Conservation (phyloP, 106 monocot species). For the Narthecium ossifragum region DNA sequence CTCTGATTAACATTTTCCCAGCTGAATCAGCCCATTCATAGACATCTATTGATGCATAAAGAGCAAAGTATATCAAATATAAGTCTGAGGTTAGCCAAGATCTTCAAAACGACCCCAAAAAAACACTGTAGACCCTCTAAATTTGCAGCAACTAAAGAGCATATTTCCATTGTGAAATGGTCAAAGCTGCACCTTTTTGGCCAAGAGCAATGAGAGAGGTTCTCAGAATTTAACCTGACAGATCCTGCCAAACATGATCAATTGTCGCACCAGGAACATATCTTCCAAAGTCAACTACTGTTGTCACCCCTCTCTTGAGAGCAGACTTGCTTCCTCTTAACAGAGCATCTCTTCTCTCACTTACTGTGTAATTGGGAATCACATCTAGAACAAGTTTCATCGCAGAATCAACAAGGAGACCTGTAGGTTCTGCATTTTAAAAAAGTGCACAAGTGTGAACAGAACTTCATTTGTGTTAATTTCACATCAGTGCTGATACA, state of each 20-base stretch:
- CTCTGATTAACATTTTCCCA: conserved; percentile 84
- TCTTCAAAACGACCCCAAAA: no score
- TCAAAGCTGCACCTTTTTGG: not conserved
- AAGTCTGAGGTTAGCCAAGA: no score
- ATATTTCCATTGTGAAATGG: no score
- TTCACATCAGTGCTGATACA: no score
- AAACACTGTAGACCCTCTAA: no score
- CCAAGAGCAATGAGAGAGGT: not conserved
- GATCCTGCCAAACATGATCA: conserved; percentile 74
- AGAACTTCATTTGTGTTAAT: no score
- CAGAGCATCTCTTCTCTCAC: conserved; percentile 72
- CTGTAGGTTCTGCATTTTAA: conserved; percentile 65
- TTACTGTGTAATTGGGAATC: conserved; percentile 61
- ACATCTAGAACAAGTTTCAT: conserved; percentile 59
- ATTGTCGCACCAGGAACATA: conserved; percentile 64
- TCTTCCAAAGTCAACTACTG: conserved; percentile 81
- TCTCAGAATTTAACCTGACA: conserved; percentile 46
- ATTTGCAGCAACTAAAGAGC: no score
- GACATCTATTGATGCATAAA: conserved; percentile 53
- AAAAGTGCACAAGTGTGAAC: not conserved
- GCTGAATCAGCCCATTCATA: conserved; percentile 81
- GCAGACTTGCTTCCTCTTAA: conserved; percentile 72
- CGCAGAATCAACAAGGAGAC: conserved; percentile 85
- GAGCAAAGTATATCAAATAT: no score
- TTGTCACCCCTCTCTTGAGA: conserved; percentile 76